Base-by-base conservation (phyloP, 768 basidiomycete genomes). In the Butyriboletus loyo region DNA sequence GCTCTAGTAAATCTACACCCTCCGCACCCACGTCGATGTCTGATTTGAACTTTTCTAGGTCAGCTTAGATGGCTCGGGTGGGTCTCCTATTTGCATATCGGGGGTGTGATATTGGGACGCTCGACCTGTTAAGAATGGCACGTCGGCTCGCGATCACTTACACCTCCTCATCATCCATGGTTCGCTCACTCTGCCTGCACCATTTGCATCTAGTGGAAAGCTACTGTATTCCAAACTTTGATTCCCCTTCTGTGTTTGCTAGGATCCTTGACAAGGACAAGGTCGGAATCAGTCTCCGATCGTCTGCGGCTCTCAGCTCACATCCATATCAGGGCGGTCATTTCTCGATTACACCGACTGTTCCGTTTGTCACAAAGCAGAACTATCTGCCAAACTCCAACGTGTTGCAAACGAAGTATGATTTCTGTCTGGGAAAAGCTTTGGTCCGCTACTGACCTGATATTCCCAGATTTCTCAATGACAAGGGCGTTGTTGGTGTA, bases 221-320 rank as follows among this genome's bases (percentile, higher is more conserved):
- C 56, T 94, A 93, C 69, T 97, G 94, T 62, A 80, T 95, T 25
- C 93, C 93, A 1, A 78, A 94, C 73, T 96, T 97, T 66, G 94
- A 97, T 69, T 94, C 92, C 2, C 94, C 94, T 4, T 92, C 89
- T 17, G 77, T 96, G 44, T 96, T 95, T 58, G 93, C 92, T 7
- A 82, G 93, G 8, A 90, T 92, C 59, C 77, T 93, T 7, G 90
- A 93, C 75, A 91, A 91, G 62, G 73, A 91, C 67, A 91, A 89
- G 69, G 79, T 75, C 32, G 15, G 55, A 15, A 30, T 25, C 37
- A 19, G 11, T 17, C 7, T 25, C 28, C 22, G 24, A 32, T 56
- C 19, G 8, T 35, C 2, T 22, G 17, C 34, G 50, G 11, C 35
- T 34, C 43, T 30, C 36, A 9, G 10, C 44, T 60, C 37, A 62